Evolutionary conservation across 2,329 filamentous ascomycete genomes (phyloP), one percentile per base, ranked within the genome.

Genomic region (Rosellinia necatrix): DNA sequence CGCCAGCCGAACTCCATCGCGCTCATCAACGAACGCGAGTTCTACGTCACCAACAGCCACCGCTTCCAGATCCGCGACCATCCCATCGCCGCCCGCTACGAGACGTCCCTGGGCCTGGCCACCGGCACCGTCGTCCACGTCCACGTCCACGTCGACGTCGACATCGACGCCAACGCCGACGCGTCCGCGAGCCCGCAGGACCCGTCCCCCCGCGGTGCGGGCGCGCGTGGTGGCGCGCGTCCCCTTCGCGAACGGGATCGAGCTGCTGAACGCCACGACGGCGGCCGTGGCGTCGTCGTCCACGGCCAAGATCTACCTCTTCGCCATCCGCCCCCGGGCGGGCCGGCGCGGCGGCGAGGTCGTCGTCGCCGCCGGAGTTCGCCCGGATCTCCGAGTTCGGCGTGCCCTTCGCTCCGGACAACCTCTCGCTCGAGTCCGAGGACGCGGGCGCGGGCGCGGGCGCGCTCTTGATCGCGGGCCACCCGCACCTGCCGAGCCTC

Each of bases 1-100:
- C 67, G 67, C 38, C 68, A 53, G 0, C 76, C 76, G 3, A 78
- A 78, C 56, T 66, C 75, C 6, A 72, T 78, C 12, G 64, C 66
- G 2, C 50, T 74, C 1, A 54, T 74, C 25, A 71, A 66, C 51
- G 59, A 54, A 6, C 63, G 70, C 2, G 74, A 77, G 53, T 62
- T 78, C 17, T 74, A 73, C 48, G 70, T 78, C 17, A 76, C 75
- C 3, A 78, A 77, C 41, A 71, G 74, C 54, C 73, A 77, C 56
- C 49, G 67, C 58, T 72, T 77, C 53, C 62, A 68, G 1, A 55
- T 62, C 9, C 58, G 56, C 2, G 49, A 70, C 6, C 53, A 59
- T 2, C 63, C 52, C 0, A 3, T 71, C 1, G 60, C 77, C 0
- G 62, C 68, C 7, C 49, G 53, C 1, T 1, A 73, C 0, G 76